Percentiles rank a stretch among this genome's conserved stretches.
These are phyloP conservation scores for Xylaria polymorpha DNA, from an alignment of 2,329 filamentous ascomycete genomes.

Conservation along the genomic window DNA sequence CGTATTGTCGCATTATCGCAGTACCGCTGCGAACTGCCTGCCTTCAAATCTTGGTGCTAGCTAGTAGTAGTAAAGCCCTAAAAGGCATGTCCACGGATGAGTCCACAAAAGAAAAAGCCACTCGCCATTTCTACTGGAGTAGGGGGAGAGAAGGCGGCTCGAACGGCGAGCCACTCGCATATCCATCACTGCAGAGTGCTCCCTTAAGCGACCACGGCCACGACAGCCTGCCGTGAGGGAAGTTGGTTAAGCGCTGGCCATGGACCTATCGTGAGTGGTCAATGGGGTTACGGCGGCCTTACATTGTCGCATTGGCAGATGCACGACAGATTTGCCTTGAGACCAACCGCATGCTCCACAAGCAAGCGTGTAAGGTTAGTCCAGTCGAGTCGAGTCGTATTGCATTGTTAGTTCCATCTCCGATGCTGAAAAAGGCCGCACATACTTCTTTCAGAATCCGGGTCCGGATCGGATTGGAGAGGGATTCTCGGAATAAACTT, in stretches of 20 bases:
- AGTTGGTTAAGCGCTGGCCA: constrained; percentile 26
- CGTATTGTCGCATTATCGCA: constrained; percentile 9
- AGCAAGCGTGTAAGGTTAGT: constrained; percentile 11
- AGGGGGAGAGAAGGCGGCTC: constrained; percentile 30
- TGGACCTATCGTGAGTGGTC: constrained; percentile 27
- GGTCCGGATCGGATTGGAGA: constrained; percentile 3
- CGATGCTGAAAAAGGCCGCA: constrained; percentile 30
- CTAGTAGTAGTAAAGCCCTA: constrained; percentile 1
- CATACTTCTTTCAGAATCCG: constrained; percentile 31
- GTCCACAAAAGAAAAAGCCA: constrained; percentile 21
- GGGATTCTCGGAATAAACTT: constrained; percentile 12
- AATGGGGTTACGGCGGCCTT: constrained; percentile 27
- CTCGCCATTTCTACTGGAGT: constrained; percentile 20
- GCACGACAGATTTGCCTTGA: constrained; percentile 30
- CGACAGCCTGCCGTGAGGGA: constrained; percentile 13
- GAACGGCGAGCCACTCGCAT: constrained; percentile 21
- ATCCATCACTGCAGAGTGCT: constrained; percentile 29
- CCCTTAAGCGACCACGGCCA: constrained; percentile 20
- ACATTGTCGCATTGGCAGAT: constrained; percentile 31
- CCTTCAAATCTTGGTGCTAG: neutral
- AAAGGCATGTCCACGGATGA: constrained; percentile 9
- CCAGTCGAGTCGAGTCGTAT: constrained; percentile 14
- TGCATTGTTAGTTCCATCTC: constrained; percentile 21
- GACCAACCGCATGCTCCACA: constrained; percentile 19
- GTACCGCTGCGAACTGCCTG: constrained; percentile 10